phyloP scores from a whole-genome alignment of 192 early-diverging fungal genomes.

The Backusella mclennaniae region DNA sequence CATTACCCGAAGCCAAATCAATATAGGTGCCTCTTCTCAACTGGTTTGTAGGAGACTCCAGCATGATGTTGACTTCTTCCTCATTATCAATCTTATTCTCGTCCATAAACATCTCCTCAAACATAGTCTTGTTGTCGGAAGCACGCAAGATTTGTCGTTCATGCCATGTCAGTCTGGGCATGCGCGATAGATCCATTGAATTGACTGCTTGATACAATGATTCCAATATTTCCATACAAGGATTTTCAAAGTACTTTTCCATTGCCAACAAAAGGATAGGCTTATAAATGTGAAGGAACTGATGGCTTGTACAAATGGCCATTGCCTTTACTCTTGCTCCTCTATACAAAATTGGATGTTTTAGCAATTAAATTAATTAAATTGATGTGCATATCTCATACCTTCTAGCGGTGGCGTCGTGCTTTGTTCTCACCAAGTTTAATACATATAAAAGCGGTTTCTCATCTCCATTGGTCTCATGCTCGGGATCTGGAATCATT shows the following conservation, averaged over 20 bases:
- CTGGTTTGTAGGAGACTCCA: not conserved
- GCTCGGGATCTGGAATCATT: slow-evolving; percentile 49
- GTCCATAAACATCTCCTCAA: slow-evolving; percentile 75
- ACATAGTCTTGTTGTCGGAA: slow-evolving; percentile 78
- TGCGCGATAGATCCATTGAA: slow-evolving; percentile 73
- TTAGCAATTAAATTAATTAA: not conserved
- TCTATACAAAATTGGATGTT: slow-evolving; percentile 36
- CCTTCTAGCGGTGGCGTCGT: slow-evolving; percentile 75
- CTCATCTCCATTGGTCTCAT: slow-evolving; percentile 37
- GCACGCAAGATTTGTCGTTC: slow-evolving; percentile 82
- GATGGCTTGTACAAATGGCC: slow-evolving; percentile 87
- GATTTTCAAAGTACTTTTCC: slow-evolving; percentile 85
- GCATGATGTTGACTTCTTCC: slow-evolving; percentile 11
- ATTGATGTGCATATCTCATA: slow-evolving; percentile 7
- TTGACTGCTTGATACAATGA: slow-evolving; percentile 82
- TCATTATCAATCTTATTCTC: not conserved
- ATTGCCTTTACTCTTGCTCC: slow-evolving; percentile 92
- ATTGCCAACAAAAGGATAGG: slow-evolving; percentile 86
- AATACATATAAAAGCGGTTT: slow-evolving; percentile 80
- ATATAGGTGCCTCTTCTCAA: slow-evolving; percentile 47
- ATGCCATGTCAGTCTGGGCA: slow-evolving; percentile 74
- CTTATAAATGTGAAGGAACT: slow-evolving; percentile 89
- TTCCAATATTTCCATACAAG: slow-evolving; percentile 72
- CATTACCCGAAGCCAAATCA: slow-evolving; percentile 43
- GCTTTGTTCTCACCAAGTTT: slow-evolving; percentile 89